Conservation (phyloP, 2,329 filamentous ascomycete species). For the Colletotrichum orbiculare region DNA sequence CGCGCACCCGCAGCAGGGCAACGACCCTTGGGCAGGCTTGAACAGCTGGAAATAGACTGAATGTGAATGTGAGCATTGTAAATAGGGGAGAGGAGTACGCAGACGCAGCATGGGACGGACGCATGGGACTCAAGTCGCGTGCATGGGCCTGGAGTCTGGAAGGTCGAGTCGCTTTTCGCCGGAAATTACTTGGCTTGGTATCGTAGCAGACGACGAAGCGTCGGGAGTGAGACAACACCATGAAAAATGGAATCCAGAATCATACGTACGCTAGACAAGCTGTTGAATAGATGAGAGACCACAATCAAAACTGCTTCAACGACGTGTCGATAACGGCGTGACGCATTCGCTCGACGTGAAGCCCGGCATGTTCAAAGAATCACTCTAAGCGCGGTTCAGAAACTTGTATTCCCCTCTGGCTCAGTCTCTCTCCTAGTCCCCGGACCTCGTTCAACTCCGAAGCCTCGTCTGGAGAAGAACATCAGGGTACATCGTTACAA, state of each 20-base stretch:
- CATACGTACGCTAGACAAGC: neutral
- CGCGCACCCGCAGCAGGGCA: slow-evolving; percentile 51
- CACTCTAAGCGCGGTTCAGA: no score
- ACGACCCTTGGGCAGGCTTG: slow-evolving; percentile 65
- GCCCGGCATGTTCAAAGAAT: no score
- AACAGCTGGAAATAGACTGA: slow-evolving; percentile 60
- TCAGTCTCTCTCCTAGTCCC: no score
- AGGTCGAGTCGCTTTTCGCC: slow-evolving; percentile 2
- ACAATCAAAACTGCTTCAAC: neutral
- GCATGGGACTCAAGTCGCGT: neutral
- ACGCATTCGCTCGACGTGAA: no score
- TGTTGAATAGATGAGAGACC: slow-evolving; percentile 10
- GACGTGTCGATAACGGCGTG: no score
- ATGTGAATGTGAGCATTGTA: no score
- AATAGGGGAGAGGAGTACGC: no score
- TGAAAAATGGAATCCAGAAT: no score
- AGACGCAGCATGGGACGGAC: no score
- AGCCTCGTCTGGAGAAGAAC: neutral
- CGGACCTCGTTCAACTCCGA: neutral
- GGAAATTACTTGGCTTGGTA: neutral
- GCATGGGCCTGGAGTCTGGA: slow-evolving; percentile 24
- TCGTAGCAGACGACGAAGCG: neutral
- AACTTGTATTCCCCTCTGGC: no score
- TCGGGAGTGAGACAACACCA: neutral
- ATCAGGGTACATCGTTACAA: neutral